phyloP scores from a whole-genome alignment of 176 grass and related monocot genomes.

The Musa beccarii region DNA sequence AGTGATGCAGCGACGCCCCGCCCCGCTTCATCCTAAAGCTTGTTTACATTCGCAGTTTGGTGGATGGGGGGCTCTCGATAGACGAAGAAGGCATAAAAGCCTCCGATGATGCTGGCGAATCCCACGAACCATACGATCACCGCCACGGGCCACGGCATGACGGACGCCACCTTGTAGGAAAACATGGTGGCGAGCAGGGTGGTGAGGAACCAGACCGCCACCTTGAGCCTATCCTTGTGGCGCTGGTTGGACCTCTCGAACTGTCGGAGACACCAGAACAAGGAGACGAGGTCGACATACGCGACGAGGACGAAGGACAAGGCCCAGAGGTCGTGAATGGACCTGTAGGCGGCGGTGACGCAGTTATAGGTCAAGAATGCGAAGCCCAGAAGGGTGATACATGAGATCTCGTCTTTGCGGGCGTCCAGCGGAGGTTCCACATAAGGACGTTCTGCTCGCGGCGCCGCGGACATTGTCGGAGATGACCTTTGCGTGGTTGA shows the following conservation, averaged over 20 bases:
- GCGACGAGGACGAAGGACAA: conserved; percentile 12
- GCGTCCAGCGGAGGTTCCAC: background rate
- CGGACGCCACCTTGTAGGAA: background rate
- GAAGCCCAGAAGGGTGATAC: background rate
- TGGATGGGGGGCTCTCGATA: background rate
- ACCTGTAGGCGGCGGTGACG: background rate
- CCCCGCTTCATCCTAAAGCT: background rate
- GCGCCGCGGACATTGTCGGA: no score
- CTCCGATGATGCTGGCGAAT: background rate
- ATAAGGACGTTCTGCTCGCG: no score
- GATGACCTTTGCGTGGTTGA: no score
- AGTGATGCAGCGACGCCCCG: no score
- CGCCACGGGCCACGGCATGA: conserved; percentile 4
- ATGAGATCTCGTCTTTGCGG: background rate
- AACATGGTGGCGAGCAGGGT: background rate
- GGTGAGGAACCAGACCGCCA: conserved; percentile 9
- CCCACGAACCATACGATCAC: conserved; percentile 7
- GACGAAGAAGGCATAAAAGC: conserved; percentile 11
- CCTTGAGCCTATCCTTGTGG: conserved; percentile 1
- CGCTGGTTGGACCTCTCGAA: background rate
- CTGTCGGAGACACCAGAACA: background rate
- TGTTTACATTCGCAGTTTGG: background rate
- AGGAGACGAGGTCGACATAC: background rate
- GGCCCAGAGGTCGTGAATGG: background rate
- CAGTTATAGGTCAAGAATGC: conserved; percentile 2